Conservation (phyloP, 495 filamentous ascomycete genomes). For the Hyaloscypha bicolor region DNA sequence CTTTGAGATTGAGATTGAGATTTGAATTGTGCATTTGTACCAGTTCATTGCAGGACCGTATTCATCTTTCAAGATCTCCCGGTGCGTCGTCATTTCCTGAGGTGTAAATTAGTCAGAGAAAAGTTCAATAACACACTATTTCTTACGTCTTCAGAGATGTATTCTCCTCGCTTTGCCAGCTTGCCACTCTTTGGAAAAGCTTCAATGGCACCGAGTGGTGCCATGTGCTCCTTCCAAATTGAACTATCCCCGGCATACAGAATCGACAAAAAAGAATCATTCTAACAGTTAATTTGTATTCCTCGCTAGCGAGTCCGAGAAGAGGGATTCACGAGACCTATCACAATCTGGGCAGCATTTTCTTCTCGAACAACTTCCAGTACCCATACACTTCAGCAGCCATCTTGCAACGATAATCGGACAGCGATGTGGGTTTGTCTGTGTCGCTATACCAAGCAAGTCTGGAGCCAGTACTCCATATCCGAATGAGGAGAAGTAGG, state of each 20-base stretch:
- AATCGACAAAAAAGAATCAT: constrained; percentile 13
- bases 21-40: constrained; percentile 9
- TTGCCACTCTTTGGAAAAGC: constrained; percentile 16
- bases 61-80: background rate
- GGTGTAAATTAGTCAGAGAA: too few relatives aligned
- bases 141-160: background rate
- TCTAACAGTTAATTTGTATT: constrained; percentile 12
- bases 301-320: background rate
- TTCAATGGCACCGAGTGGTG: constrained; percentile 17
- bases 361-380: constrained; percentile 24
- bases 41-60: constrained; percentile 7
- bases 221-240: constrained; percentile 24
- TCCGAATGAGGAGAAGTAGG: constrained; percentile 36
- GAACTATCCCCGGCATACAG: constrained; percentile 21
- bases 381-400: constrained; percentile 32
- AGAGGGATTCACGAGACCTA: background rate
- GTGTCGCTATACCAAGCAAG: constrained; percentile 50
- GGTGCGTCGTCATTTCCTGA: too few relatives aligned
- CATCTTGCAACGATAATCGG: constrained; percentile 42
- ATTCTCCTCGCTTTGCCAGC: too few relatives aligned
- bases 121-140: background rate
- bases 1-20: constrained; percentile 5
- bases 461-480: constrained; percentile 52
- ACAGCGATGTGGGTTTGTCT: constrained; percentile 38
- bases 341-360: constrained; percentile 14